A percentile compares a stretch with the other conserved stretches of the same genome.
phyloP scores from a whole-genome alignment of 495 filamentous ascomycete genomes.

The Tuber brumale region DNA sequence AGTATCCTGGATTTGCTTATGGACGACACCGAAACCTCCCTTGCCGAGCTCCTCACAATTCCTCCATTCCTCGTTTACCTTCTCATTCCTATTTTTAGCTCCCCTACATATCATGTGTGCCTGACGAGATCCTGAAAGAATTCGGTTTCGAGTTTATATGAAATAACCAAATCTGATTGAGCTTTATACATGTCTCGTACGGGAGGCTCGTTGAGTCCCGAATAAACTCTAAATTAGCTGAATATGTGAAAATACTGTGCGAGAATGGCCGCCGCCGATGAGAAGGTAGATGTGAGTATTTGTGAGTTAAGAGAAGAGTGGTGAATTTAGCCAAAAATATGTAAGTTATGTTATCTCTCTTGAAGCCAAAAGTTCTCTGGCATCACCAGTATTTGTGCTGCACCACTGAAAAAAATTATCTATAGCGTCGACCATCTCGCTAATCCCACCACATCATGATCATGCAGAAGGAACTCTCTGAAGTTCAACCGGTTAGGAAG shows the following conservation, averaged over 20 bases:
- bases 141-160: background rate
- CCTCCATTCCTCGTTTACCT: background rate
- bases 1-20: background rate
- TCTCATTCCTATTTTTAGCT: background rate
- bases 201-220: background rate
- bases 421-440: too few species aligned
- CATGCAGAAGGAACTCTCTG: too few species aligned
- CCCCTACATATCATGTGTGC: background rate
- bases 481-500: too few species aligned
- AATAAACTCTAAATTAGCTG: background rate
- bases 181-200: background rate
- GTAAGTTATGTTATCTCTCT: too few species aligned
- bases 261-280: rapidly evolving
- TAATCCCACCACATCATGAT: too few species aligned
- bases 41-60: background rate
- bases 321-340: too few species aligned
- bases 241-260: background rate
- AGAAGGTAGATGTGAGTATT: background rate
- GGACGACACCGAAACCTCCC: background rate
- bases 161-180: background rate
- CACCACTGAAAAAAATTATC: too few species aligned
- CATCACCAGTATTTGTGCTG: too few species aligned
- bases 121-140: background rate
- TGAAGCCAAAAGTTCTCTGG: too few species aligned
- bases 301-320: background rate